phyloP scores from a whole-genome alignment of 139 green algal species.

The Zygnema circumcarinatum region DNA sequence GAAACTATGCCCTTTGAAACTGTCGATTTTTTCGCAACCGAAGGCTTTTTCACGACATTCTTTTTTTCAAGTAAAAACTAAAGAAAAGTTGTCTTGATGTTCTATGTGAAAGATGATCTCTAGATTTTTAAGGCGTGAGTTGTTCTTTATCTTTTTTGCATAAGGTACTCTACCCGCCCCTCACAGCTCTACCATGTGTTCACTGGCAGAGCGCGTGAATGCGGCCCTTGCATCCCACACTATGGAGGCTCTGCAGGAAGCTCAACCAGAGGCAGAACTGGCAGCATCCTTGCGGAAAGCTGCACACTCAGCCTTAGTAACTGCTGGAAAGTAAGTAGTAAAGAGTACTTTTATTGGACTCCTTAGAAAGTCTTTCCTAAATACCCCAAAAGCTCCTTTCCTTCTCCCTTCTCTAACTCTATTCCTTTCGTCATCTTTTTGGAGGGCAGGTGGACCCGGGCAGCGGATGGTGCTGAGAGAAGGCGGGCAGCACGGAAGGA shows the following conservation, averaged over 20 bases:
- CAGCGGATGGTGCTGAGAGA: slow-evolving; percentile 41
- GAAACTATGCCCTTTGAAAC: no score
- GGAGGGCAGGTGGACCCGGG: slow-evolving; percentile 43
- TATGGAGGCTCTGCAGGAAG: slow-evolving; percentile 37
- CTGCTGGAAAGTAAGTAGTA: slow-evolving; percentile 21
- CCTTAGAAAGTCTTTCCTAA: no score
- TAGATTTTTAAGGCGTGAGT: no score
- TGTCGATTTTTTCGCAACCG: no score
- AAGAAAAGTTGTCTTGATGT: no score
- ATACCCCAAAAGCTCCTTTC: no score
- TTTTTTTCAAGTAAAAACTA: no score
- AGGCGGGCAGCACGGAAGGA: slow-evolving; percentile 38
- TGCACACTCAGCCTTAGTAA: slow-evolving; percentile 11
- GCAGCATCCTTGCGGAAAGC: slow-evolving; percentile 31
- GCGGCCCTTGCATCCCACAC: slow-evolving; percentile 35
- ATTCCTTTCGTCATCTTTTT: background rate
- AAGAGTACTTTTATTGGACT: no score
- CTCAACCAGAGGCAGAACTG: background rate
- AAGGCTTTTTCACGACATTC: no score
- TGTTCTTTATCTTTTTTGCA: background rate
- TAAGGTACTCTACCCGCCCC: background rate
- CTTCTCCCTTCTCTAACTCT: slow-evolving; percentile 17
- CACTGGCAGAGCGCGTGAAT: slow-evolving; percentile 22
- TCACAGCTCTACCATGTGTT: background rate
- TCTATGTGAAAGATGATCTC: no score